phyloP scores from a whole-genome alignment of 306 rosid genomes.

The Arachis hypogaea region DNA sequence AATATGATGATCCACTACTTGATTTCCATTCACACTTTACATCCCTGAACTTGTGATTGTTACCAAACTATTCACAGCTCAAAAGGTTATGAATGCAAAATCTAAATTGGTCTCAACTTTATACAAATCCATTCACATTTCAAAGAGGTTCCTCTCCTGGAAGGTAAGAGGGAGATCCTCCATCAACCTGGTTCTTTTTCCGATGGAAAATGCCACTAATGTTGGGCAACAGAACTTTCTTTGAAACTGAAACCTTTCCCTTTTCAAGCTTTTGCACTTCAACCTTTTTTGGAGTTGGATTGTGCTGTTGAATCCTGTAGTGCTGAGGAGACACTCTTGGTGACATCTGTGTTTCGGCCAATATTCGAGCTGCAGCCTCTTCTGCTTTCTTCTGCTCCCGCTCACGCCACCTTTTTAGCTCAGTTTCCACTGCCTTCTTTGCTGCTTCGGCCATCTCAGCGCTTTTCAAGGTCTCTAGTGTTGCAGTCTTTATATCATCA shows the following conservation, averaged over 20 bases:
- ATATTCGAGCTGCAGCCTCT: conserved; percentile 71
- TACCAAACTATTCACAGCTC: conserved; percentile 44
- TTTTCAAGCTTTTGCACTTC: conserved; percentile 61
- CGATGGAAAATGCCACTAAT: conserved; percentile 67
- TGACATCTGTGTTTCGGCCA: conserved; percentile 59
- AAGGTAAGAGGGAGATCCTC: conserved; percentile 75
- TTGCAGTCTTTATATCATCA: conserved; percentile 62
- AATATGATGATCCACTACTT: conserved; percentile 42
- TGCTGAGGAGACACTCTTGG: conserved; percentile 64
- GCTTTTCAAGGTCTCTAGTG: conserved; percentile 60
- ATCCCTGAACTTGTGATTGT: conserved; percentile 34
- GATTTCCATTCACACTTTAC: conserved; percentile 52
- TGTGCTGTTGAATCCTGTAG: conserved; percentile 53
- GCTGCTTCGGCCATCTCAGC: conserved; percentile 93
- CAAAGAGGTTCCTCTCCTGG: conserved; percentile 67
- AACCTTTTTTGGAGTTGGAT: conserved; percentile 38
- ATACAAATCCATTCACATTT: conserved; percentile 45
- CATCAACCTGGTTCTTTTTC: conserved; percentile 76
- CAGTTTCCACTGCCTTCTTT: conserved; percentile 82
- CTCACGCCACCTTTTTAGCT: conserved; percentile 75
- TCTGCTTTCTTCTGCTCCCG: conserved; percentile 80
- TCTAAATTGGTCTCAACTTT: conserved; percentile 41
- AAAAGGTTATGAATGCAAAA: conserved; percentile 27
- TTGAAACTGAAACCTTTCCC: conserved; percentile 54
- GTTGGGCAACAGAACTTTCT: conserved; percentile 68